phyloP scores from a whole-genome alignment of 352 stramenopile genomes.

The Phytophthora quininea region DNA sequence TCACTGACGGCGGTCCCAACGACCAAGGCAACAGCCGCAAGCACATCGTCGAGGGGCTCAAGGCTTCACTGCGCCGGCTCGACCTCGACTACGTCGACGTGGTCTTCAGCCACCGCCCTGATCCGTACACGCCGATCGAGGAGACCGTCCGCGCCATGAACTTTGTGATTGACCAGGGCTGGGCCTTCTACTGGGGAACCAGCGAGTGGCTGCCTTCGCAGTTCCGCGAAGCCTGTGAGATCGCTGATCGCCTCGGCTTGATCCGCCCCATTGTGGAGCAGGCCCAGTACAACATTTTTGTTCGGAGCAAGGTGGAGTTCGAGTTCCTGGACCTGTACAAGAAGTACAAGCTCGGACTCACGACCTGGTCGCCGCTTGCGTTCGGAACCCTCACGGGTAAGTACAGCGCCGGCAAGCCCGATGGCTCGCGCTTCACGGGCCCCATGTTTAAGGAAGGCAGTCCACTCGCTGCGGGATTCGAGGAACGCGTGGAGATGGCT shows the following conservation, averaged over 20 bases:
- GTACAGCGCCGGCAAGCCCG: slow-evolving; percentile 11
- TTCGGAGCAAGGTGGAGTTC: slow-evolving; percentile 25
- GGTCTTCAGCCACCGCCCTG: slow-evolving; percentile 46
- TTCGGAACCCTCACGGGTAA: slow-evolving; percentile 12
- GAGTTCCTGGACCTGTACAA: slow-evolving; percentile 21
- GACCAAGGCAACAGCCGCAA: slow-evolving; percentile 18
- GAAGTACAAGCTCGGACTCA: slow-evolving; percentile 20
- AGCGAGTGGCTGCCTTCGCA: slow-evolving; percentile 52
- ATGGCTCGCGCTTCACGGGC: slow-evolving; percentile 3
- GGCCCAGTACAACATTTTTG: slow-evolving; percentile 44
- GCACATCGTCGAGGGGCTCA: slow-evolving; percentile 26
- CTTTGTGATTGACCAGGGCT: slow-evolving; percentile 12
- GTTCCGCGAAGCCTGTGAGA: slow-evolving; percentile 46
- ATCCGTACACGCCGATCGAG: slow-evolving; percentile 40
- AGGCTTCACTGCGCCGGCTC: slow-evolving; percentile 25
- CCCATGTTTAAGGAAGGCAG: slow-evolving; percentile 7
- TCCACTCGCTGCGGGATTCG: slow-evolving; percentile 5
- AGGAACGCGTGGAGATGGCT: slow-evolving; percentile 24
- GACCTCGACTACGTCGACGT: slow-evolving; percentile 33
- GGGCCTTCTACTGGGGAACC: slow-evolving; percentile 44
- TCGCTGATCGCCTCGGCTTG: slow-evolving; percentile 37
- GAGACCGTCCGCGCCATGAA: slow-evolving; percentile 16
- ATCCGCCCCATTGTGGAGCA: slow-evolving; percentile 48
- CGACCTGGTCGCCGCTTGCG: slow-evolving; percentile 9
- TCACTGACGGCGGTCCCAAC: background rate